Conservation (phyloP, 257 asterid species). For the Lycium ferocissimum region DNA sequence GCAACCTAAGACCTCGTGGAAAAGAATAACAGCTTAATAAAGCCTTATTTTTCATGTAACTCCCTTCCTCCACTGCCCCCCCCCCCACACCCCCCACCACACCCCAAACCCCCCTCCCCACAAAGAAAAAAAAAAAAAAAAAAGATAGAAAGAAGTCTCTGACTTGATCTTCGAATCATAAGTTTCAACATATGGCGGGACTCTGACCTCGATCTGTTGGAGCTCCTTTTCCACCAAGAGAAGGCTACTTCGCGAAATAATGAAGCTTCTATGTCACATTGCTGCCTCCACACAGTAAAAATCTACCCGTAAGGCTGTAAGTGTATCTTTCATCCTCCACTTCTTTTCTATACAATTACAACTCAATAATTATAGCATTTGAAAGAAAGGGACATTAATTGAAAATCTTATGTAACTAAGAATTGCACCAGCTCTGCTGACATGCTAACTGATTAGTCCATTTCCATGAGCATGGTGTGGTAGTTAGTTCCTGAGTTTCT, state of each 20-base stretch:
- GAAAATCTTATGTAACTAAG: background rate
- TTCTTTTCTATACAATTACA: background rate
- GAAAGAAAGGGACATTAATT: background rate
- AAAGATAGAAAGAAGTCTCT: no score
- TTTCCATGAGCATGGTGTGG: conserved; percentile 4
- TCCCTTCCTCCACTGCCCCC: background rate
- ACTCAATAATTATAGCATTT: background rate
- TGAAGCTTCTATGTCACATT: no score
- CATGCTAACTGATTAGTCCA: background rate
- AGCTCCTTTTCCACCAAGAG: background rate
- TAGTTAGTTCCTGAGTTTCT: background rate
- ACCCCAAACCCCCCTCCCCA: no score
- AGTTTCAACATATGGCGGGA: background rate
- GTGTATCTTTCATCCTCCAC: background rate
- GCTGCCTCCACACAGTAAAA: no score
- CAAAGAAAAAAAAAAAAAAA: no score
- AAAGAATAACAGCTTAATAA: no score
- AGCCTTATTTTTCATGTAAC: background rate
- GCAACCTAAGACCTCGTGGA: background rate
- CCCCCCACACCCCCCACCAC: no score
- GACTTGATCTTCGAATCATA: background rate
- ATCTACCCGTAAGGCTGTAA: background rate
- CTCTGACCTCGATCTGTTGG: background rate
- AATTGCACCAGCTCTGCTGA: background rate
- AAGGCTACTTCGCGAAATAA: no score